Base-by-base conservation (phyloP, 257 asterid genomes). In the Phtheirospermum japonicum region DNA sequence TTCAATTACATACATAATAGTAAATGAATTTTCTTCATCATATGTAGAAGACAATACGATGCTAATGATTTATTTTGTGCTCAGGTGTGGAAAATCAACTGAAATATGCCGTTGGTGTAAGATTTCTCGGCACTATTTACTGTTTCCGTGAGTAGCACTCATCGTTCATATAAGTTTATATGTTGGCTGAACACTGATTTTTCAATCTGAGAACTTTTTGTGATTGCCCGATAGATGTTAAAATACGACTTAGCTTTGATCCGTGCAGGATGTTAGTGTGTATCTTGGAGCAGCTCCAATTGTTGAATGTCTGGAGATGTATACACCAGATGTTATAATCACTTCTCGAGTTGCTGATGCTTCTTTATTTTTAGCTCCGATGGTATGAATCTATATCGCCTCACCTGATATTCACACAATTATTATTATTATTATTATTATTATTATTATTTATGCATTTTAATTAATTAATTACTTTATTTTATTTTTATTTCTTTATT, bases 311-410 rank as follows among this genome's bases (percentile, higher is more conserved):
- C 79, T 93, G 46, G 95, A 83, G 85, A 83, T 79, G 66, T 76
- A 76, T 78, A 59, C 69, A 61, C 96, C 95, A 39, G 80, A 89
- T 82, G 85, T 93, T 70, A 73, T 93, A 69, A 82, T 93, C 64
- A 89, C 99, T 71, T 85, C 99, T 71, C 82, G 99, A 57, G 96
- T 89, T 75, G 99, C 99, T 6, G 99, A 93, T 83, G 99, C 99
- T 59, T 73, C 99, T 70, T 77, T 93, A 65, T 93, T 93, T 80
- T 76, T 93, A 77, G 96, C 74, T 72, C 96, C 99, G 53, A 87
- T 93, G 99, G 99, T 89, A 81, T 63, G 75, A 58, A 59, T 59
- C 54, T 59, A 57, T 36, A 36, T 36, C 42, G 4, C 50, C n/a
- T n/a, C n/a, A n/a, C n/a, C n/a, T n/a, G n/a, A n/a, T n/a, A n/a